phyloP scores from a whole-genome alignment of 2,329 filamentous ascomycete genomes.

The Pestalotiopsis sp. region DNA sequence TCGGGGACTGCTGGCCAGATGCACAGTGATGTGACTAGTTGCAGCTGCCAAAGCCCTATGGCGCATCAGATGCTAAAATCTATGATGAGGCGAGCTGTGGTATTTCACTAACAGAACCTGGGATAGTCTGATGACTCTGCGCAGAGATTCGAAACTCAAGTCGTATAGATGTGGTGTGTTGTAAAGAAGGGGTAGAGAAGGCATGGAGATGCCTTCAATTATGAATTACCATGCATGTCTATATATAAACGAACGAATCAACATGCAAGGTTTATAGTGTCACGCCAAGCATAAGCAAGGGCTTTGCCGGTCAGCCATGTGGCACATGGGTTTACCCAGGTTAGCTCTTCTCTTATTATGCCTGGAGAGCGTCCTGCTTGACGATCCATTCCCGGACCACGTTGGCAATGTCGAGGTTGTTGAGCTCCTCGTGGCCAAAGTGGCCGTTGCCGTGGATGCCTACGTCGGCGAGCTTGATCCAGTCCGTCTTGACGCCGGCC shows the following conservation, averaged over 20 bases:
- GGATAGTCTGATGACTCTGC: too few species aligned
- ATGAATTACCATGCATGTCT: background rate
- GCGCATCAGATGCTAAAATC: too few species aligned
- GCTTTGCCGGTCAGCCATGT: too few species aligned
- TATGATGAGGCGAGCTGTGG: too few species aligned
- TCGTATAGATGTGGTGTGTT: too few species aligned
- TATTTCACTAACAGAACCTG: too few species aligned
- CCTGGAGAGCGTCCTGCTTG: conserved; percentile 13
- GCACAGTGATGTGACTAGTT: too few species aligned
- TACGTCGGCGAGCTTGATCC: conserved; percentile 44
- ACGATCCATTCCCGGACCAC: conserved; percentile 46
- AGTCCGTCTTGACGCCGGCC: conserved; percentile 45
- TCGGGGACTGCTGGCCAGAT: too few species aligned
- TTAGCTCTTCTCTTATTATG: background rate
- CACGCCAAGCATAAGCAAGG: background rate
- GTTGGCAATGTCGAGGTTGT: conserved; percentile 64
- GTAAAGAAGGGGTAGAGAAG: too few species aligned
- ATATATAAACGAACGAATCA: background rate
- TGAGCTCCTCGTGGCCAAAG: conserved; percentile 51
- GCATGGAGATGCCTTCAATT: background rate
- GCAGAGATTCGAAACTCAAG: too few species aligned
- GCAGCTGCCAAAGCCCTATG: too few species aligned
- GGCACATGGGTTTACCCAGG: background rate
- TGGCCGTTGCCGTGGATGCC: conserved; percentile 55
- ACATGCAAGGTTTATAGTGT: background rate